A percentile compares a stretch with the other conserved stretches of the same genome.
phyloP scores from a whole-genome alignment of 768 basidiomycete genomes.

The Collybia mongolica region DNA sequence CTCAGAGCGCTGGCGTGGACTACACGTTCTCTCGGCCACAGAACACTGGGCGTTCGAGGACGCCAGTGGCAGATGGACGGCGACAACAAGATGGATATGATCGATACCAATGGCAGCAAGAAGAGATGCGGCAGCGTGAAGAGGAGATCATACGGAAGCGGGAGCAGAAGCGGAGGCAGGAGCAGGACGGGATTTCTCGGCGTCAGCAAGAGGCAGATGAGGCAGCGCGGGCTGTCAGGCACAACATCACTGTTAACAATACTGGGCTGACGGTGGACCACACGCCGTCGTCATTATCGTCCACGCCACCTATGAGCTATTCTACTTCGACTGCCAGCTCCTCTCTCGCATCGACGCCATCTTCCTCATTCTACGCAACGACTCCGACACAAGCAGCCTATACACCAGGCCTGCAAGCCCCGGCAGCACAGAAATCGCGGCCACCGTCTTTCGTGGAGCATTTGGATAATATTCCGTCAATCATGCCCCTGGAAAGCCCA shows the following conservation, averaged over 20 bases:
- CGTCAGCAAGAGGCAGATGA: conserved; percentile 62
- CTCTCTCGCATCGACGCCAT: conserved; percentile 10
- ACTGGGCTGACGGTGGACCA: conserved; percentile 10
- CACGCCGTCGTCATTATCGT: conserved; percentile 6
- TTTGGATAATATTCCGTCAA: conserved; percentile 24
- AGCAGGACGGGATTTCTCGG: conserved; percentile 55
- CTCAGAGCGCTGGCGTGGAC: conserved; percentile 17
- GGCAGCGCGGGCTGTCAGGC: conserved; percentile 43
- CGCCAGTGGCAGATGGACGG: conserved; percentile 3
- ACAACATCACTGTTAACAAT: conserved; percentile 26
- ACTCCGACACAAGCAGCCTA: conserved; percentile 10
- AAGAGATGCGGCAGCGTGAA: conserved; percentile 42
- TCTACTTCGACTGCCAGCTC: conserved; percentile 5
- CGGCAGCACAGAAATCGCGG: conserved; percentile 31
- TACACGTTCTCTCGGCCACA: conserved; percentile 28
- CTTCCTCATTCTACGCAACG: conserved; percentile 15
- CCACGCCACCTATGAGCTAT: conserved; percentile 9
- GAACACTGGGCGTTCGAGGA: background rate
- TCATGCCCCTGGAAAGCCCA: conserved; percentile 69
- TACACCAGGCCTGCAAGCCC: conserved; percentile 19
- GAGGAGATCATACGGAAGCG: conserved; percentile 40
- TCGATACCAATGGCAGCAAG: conserved; percentile 35
- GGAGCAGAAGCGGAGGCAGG: conserved; percentile 42
- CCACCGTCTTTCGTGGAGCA: conserved; percentile 29
- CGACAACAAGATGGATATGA: conserved; percentile 10